Evolutionary conservation across 108 stramenopile genomes (phyloP), one percentile per base, ranked within the genome.

Genomic region (Bacterosira constricta): DNA sequence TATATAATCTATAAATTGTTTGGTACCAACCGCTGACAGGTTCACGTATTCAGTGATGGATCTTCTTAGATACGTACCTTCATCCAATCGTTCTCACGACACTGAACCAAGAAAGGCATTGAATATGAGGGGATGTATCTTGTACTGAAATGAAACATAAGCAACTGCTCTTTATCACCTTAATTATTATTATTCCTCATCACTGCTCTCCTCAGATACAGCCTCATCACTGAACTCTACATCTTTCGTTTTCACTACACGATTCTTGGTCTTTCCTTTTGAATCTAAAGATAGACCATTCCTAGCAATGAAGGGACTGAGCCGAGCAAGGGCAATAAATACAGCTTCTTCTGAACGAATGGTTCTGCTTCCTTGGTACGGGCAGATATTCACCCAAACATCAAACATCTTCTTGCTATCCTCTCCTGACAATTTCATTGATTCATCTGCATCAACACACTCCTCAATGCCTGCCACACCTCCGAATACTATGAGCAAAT

Each of bases 401-500:
- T 98, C 95, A 82, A 98, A 98, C 56, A 97, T 75, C 46, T 83
- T 87, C 25, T 73, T 81, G 50, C 90, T 86, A 54, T 97, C 82
- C 26, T 83, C 82, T 27, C 94, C 96, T 5, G 95, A 80, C 20
- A 97, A 45, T n/a, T 69, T 85, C 59, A 96, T 83, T 4, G 79
- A 83, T 63, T 96, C 96, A 67, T 97, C 97, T 4, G 93, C 95
- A 76, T 97, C 96, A 9, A 98, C 90, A 55, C 89, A 94, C 66
- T 97, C 96, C 73, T 99, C 98, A 38, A 99, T 96, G 17, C 98
- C 98, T 47, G 93, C 90, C 34, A 99, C 96, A 10, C 98, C 98
- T 32, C 98, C 98, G 80, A 99, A 96, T 21, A 97, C 94, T 47
- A 99, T 71, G 23, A 99, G 56, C 32, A 86, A 63, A 71, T 98